Conservation (phyloP, 305 asterid genomes). For the Plantago coronopus region DNA sequence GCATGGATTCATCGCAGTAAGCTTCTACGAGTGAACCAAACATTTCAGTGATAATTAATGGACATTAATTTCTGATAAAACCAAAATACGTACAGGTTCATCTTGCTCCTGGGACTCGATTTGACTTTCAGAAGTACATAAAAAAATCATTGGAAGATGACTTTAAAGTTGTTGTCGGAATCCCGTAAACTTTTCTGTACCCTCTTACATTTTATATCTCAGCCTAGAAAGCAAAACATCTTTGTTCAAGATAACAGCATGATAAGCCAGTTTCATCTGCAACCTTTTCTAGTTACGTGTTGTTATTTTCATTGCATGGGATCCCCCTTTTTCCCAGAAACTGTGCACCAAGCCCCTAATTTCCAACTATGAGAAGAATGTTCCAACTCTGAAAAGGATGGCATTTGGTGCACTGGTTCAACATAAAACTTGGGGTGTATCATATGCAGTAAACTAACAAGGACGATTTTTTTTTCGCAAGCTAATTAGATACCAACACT, state of each 20-base stretch:
- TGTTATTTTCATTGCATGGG: too few species aligned
- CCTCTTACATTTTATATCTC: not conserved
- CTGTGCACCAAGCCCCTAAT: too few species aligned
- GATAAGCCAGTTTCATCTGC: not conserved
- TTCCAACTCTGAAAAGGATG: too few species aligned
- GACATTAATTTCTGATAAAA: conserved; percentile 1
- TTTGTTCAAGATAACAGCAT: not conserved
- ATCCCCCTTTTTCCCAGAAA: too few species aligned
- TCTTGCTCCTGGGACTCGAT: conserved; percentile 20
- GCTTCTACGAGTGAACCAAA: conserved; percentile 22
- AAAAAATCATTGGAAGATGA: conserved; percentile 69
- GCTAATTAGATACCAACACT: not conserved
- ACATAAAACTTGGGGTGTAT: too few species aligned
- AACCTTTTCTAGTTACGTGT: not conserved
- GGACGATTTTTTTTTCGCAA: too few species aligned
- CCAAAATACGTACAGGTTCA: conserved; percentile 3
- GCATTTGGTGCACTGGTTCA: too few species aligned
- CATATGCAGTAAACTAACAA: too few species aligned
- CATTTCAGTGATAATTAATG: not conserved
- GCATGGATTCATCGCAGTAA: conserved; percentile 85
- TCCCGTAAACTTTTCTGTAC: conserved; percentile 35
- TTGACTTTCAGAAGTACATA: conserved; percentile 60
- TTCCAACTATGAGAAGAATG: too few species aligned
- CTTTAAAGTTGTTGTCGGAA: conserved; percentile 72
- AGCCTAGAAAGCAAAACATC: not conserved